phyloP scores from a whole-genome alignment of 2,329 filamentous ascomycete species.

The Cordyceps tenuipes region DNA sequence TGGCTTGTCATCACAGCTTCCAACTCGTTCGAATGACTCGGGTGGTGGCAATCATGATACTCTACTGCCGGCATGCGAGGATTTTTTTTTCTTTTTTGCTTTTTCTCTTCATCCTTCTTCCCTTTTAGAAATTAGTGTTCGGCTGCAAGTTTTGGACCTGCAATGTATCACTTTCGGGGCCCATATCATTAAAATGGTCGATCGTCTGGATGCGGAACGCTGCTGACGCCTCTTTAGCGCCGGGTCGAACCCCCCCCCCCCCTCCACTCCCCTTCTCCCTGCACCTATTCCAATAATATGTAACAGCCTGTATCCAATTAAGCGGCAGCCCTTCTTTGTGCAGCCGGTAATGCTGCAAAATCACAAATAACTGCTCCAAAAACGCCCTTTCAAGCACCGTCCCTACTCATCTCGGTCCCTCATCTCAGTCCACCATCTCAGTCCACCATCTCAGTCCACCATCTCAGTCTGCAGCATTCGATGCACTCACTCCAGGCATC shows the following conservation, averaged over 20 bases:
- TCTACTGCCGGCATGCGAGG: neutral
- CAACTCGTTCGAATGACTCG: neutral
- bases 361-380: too few species aligned
- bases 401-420: too few species aligned
- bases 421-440: too few species aligned
- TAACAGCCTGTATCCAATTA: neutral
- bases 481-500: too few species aligned
- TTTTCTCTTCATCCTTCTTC: neutral
- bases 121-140: too few species aligned
- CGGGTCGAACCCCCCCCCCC: neutral
- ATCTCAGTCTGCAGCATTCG: too few species aligned
- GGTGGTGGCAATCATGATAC: neutral
- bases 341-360: too few species aligned
- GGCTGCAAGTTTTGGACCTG: neutral
- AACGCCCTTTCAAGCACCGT: too few species aligned
- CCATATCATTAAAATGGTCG: neutral
- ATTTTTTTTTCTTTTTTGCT: neutral
- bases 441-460: too few species aligned
- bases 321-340: neutral
- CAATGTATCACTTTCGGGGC: neutral
- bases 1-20: neutral
- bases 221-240: slow-evolving; percentile 4
- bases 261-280: neutral
- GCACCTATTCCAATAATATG: neutral
- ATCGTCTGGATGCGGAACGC: neutral